Conservation (phyloP, 495 filamentous ascomycete species). For the Trichoderma asperelloides region DNA sequence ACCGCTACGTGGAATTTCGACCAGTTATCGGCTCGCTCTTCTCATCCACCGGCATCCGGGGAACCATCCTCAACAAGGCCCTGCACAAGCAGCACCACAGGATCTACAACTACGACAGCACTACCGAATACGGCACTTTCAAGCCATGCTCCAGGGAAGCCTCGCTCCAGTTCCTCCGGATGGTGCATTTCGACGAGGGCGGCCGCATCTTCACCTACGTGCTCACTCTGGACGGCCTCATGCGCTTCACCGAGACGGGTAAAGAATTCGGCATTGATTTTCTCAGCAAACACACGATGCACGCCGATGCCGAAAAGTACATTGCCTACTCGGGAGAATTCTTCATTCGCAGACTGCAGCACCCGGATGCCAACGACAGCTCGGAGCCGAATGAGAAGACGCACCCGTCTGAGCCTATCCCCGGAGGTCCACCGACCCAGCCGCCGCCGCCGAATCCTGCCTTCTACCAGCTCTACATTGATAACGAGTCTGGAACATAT, state of each 20-base stretch:
- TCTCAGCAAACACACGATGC: conserved; percentile 90
- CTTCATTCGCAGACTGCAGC: conserved; percentile 61
- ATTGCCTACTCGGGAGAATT: conserved; percentile 91
- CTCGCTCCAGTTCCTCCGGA: conserved; percentile 69
- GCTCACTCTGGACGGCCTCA: conserved; percentile 72
- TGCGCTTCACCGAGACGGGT: conserved; percentile 89
- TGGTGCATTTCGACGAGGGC: conserved; percentile 77
- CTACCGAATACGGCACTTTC: conserved; percentile 57
- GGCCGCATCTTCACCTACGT: conserved; percentile 88
- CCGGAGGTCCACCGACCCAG: conserved; percentile 30
- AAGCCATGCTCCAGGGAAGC: conserved; percentile 48
- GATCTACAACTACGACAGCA: conserved; percentile 77
- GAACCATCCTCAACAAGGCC: conserved; percentile 69
- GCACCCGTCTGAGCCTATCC: conserved; percentile 20
- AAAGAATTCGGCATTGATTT: conserved; percentile 91
- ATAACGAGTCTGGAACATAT: conserved; percentile 93
- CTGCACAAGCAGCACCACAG: conserved; percentile 83
- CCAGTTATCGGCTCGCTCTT: conserved; percentile 90
- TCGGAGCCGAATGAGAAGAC: conserved; percentile 17
- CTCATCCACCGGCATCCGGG: conserved; percentile 61
- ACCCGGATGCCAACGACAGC: conserved; percentile 13
- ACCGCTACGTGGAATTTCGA: conserved; percentile 85
- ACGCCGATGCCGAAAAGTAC: conserved; percentile 81
- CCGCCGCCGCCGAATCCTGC: conserved; percentile 45
- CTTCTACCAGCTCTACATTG: conserved; percentile 81